Evolutionary conservation across 2,329 filamentous ascomycete genomes (phyloP).

Genomic region (Knoxdaviesia proteae): DNA sequence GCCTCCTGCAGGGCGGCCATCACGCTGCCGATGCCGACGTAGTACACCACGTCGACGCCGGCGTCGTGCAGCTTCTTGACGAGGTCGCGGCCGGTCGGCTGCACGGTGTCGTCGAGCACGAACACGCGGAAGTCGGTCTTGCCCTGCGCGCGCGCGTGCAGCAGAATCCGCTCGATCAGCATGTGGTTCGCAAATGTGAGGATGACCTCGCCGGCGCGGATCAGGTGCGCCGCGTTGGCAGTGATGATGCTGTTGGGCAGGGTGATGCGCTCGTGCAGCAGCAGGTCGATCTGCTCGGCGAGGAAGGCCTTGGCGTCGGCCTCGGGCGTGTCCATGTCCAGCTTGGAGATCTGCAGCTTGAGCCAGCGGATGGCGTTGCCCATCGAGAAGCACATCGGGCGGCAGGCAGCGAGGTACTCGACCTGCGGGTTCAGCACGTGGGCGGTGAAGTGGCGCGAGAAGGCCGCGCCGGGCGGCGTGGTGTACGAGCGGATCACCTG

Average conservation of each 20-base stretch:
- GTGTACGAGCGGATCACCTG: constrained; percentile 83
- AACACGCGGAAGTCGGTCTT: constrained; percentile 58
- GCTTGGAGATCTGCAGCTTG: constrained; percentile 77
- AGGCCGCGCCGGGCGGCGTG: constrained; percentile 64
- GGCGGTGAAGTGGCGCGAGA: constrained; percentile 77
- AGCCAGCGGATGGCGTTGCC: constrained; percentile 91
- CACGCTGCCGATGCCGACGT: constrained; percentile 54
- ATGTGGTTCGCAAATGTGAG: constrained; percentile 74
- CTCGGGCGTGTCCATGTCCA: constrained; percentile 73
- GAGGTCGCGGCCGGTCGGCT: constrained; percentile 32
- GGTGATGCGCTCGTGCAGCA: constrained; percentile 76
- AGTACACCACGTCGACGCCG: constrained; percentile 63
- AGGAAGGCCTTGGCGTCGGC: constrained; percentile 61
- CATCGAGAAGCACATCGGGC: constrained; percentile 93
- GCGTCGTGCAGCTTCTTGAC: constrained; percentile 46
- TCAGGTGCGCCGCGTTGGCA: constrained; percentile 51
- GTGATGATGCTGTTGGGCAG: constrained; percentile 76
- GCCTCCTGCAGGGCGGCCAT: constrained; percentile 46
- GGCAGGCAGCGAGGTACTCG: constrained; percentile 77
- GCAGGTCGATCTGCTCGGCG: constrained; percentile 64
- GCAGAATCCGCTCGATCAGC: constrained; percentile 64
- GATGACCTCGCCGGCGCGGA: constrained; percentile 60
- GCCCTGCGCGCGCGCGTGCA: constrained; percentile 48
- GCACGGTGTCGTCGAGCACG: constrained; percentile 51
- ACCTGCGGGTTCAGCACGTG: constrained; percentile 90